Evolutionary conservation across 371 early-diverging fungal genomes (phyloP).

Genomic region (Mortierella sp.): DNA sequence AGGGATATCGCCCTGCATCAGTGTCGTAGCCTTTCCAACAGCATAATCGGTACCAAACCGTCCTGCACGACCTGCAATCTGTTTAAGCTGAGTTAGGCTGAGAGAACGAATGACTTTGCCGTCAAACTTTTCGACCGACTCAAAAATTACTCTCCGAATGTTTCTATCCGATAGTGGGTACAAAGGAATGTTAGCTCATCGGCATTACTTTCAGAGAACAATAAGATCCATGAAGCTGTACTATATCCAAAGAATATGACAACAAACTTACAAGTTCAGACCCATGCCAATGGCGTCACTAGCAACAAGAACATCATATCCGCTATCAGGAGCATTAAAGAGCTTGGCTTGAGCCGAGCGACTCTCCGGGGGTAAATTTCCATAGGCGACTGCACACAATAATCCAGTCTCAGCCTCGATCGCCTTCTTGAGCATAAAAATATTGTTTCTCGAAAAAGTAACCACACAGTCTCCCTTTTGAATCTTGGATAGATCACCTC

Average conservation of each 20-base stretch:
- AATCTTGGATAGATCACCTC: slow-evolving; percentile 65
- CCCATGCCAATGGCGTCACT: slow-evolving; percentile 99
- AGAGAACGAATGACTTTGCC: slow-evolving; percentile 65
- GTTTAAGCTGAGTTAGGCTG: slow-evolving; percentile 84
- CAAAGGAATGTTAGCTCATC: not conserved
- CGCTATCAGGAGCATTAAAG: slow-evolving; percentile 89
- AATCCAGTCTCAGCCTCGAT: slow-evolving; percentile 83
- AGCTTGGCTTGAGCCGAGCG: slow-evolving; percentile 88
- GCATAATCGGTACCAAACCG: slow-evolving; percentile 79
- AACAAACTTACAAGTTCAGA: slow-evolving; percentile 79
- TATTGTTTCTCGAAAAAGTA: slow-evolving; percentile 83
- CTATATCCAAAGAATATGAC: not conserved
- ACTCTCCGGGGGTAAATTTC: slow-evolving; percentile 92
- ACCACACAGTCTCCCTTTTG: slow-evolving; percentile 90
- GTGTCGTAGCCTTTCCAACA: slow-evolving; percentile 74
- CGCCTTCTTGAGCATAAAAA: slow-evolving; percentile 78
- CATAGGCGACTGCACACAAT: slow-evolving; percentile 94
- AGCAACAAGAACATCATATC: slow-evolving; percentile 89
- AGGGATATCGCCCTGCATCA: slow-evolving; percentile 42
- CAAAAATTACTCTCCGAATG: slow-evolving; percentile 89
- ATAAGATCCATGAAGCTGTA: not conserved
- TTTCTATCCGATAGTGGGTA: slow-evolving; percentile 59
- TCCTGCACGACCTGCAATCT: slow-evolving; percentile 97
- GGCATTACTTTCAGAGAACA: not conserved
- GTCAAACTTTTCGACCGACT: slow-evolving; percentile 80